Evolutionary conservation across 2,329 filamentous ascomycete species (phyloP).

Genomic region (Metarhizium anisopliae): DNA sequence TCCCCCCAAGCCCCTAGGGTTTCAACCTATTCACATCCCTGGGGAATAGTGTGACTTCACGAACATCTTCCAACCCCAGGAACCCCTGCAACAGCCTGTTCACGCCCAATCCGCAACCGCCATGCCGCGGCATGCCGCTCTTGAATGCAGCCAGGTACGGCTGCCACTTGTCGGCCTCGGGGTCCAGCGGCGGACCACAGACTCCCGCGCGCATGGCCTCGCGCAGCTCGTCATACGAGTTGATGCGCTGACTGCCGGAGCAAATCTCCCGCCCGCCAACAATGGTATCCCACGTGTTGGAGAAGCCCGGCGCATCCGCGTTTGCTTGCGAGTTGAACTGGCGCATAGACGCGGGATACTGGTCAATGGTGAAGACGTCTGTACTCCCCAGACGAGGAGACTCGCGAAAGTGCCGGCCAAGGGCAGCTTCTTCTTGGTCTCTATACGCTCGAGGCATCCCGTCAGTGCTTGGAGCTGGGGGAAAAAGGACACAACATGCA

Average conservation of each 20-base stretch:
- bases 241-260: not conserved
- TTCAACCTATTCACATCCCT: not conserved
- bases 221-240: not conserved
- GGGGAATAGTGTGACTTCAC: not conserved
- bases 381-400: not conserved
- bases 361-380: not conserved
- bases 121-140: not conserved
- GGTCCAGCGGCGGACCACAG: not conserved
- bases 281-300: not conserved
- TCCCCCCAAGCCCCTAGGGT: not conserved
- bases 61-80: not conserved
- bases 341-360: not conserved
- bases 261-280: not conserved
- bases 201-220: not conserved
- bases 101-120: not conserved
- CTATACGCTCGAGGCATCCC: not conserved
- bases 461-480: not conserved
- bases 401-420: not conserved
- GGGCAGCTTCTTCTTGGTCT: not conserved
- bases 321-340: not conserved
- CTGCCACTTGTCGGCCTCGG: not conserved
- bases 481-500: not conserved
- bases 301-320: not conserved
- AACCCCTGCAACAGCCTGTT: not conserved
- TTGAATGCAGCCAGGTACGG: not conserved